Evolutionary conservation across 257 asterid species (phyloP), one percentile per base, ranked within the genome.

Genomic region (Solanum ossicruentum): DNA sequence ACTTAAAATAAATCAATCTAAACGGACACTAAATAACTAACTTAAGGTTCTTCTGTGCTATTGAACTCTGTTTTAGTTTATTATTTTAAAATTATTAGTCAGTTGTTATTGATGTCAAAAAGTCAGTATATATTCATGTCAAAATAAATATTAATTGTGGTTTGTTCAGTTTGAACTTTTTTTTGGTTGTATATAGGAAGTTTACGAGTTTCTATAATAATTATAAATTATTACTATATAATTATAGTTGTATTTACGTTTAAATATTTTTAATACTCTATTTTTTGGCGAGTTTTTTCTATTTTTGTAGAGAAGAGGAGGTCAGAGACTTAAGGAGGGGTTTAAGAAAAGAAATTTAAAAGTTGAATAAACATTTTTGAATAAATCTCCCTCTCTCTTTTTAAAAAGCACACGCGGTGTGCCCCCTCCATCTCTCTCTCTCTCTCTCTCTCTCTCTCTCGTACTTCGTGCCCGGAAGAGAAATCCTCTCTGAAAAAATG

Each of bases 401-500:
- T 47, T 32, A 28, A 52, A 60, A 77, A 60, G 32, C 84, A 36
- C 41, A 84, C 18, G 45, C 79, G 12, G 83, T 32, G 83, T 32
- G 84, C 39, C 12, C 13, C 61, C 52, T 75, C 12, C 36, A 61
- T 17, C 41, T 80, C 84, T 77, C 58, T 45, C 28, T 73, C 36
- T 73, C 43, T 78, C 41, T 55, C 28, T 71, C 3, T 66, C 45
- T 21, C 4, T 49, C n/a, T 21, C 67, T 45, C 49, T 83, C 79
- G 26, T n/a, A 73, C 43, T 73, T n/a, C 9, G 81, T 47, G 41
- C 41, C 81, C 43, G 2, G 0, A 18, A 69, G 3, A 66, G 1
- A 8, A 15, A 3, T 67, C 12, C 12, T 67, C n/a, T 69, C 51
- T 36, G 10, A 11, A 10, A 45, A 70, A 85, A 91, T 91, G 93